Evolutionary conservation across 176 grass and related monocot genomes (phyloP), one percentile per base, ranked within the genome.

Genomic region (Dactylis glomerata): DNA sequence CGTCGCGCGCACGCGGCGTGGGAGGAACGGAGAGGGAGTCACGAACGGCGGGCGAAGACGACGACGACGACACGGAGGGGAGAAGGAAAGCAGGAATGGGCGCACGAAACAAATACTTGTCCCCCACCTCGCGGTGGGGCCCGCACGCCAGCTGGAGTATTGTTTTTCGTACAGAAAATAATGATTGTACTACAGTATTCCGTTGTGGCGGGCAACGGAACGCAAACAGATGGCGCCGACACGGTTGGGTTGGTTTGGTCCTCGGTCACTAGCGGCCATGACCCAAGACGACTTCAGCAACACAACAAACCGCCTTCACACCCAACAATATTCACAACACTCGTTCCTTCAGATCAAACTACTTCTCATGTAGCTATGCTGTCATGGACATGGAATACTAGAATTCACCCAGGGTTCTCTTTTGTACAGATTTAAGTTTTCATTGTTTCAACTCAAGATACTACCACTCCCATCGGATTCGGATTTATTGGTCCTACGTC

Each of bases 201-300:
- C 28, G 3, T 15, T 30, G 41, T 46, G 69, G 23, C 41, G 19
- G 23, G 70, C 41, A 24, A 15, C 41, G 70, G 24, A 73, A n/a
- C n/a, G n/a, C n/a, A n/a, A n/a, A 10, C 3, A 9, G 41, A 73
- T 73, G 42, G 42, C 70, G 70, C 42, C 70, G 42, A 73, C 70
- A 73, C 70, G 70, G 70, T 31, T 49, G 14, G 70, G 42, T 73
- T 73, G 42, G 70, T 73, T 73, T 73, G 42, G 70, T 73, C 70
- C 42, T 30, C 31, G 70, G 70, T 73, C 70, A 11, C 70, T 49
- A 73, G 15, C 16, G 42, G 24, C 26, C 70, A 31, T 19, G 70
- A 17, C 42, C 42, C 27, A 46, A 46, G 6, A 73, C 1, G 26
- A 73, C 70, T 28, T 5, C 41, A 28, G 16, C 42, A 31, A 49